Conservation (phyloP, 176 grass and related monocot species). For the Zoysia japonica region DNA sequence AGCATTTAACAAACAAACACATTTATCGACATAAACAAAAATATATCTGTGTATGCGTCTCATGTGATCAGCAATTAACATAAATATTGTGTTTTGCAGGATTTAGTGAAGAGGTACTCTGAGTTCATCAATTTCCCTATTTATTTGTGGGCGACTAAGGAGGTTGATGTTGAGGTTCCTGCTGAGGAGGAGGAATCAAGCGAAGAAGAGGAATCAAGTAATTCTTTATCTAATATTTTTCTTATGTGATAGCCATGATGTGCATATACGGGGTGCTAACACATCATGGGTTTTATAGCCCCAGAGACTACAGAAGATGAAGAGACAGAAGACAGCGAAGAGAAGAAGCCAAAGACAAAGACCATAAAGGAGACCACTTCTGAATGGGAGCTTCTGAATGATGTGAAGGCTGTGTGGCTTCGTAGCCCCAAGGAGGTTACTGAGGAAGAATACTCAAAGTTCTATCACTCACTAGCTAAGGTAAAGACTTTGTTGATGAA, state of each 20-base stretch:
- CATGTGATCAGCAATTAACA: neutral
- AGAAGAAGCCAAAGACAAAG: conserved; percentile 95
- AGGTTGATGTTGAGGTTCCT: conserved; percentile 94
- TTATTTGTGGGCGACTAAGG: conserved; percentile 95
- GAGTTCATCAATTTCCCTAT: conserved; percentile 99
- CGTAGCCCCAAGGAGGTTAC: conserved; percentile 92
- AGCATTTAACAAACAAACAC: neutral
- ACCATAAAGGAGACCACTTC: conserved; percentile 83
- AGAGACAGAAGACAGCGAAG: conserved; percentile 67
- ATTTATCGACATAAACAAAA: neutral
- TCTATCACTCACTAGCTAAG: conserved; percentile 92
- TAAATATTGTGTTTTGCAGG: conserved; percentile 47
- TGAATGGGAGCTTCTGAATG: conserved; percentile 92
- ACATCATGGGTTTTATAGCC: conserved; percentile 32
- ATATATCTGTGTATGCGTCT: neutral
- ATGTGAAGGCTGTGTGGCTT: conserved; percentile 98
- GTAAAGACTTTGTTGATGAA: conserved; percentile 33
- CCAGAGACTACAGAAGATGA: conserved; percentile 70
- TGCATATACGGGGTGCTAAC: neutral
- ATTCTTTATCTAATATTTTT: conserved; percentile 1
- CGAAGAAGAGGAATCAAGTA: conserved; percentile 80
- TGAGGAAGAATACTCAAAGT: conserved; percentile 93
- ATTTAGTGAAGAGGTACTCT: conserved; percentile 95
- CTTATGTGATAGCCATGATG: neutral
- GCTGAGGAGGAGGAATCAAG: conserved; percentile 81